Conservation (phyloP, 768 basidiomycete species). For the Saitozyma podzolica region DNA sequence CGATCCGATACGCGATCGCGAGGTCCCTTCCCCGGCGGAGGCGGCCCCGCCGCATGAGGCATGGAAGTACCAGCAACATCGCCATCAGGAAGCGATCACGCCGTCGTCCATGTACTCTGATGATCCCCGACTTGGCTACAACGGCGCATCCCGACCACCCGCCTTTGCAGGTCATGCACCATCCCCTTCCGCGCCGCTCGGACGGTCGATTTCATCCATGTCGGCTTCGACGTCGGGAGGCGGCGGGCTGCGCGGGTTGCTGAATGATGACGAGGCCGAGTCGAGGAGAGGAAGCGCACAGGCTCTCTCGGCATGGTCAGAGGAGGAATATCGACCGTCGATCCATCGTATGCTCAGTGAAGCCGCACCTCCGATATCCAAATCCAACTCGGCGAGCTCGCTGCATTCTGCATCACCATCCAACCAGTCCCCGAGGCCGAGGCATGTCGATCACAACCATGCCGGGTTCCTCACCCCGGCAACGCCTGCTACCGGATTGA, state of each 20-base stretch:
- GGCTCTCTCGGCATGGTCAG: conserved; percentile 7
- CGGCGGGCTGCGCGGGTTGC: conserved; percentile 26
- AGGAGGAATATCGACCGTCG: conserved; percentile 15
- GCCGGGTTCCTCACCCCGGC: conserved; percentile 37
- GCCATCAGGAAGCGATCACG: not conserved
- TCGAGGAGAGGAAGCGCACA: conserved; percentile 20
- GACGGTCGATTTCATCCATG: not conserved
- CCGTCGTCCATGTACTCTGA: conserved; percentile 9
- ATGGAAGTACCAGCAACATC: not conserved
- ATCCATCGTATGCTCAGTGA: conserved; percentile 29
- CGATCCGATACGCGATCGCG: conserved; percentile 47
- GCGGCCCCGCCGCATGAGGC: conserved; percentile 1
- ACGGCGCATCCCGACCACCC: conserved; percentile 10
- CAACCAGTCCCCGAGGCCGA: not conserved
- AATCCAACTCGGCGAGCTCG: no score
- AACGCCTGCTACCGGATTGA: conserved; percentile 15
- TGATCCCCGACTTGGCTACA: conserved; percentile 6
- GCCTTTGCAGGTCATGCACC: conserved; percentile 18
- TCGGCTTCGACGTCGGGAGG: conserved; percentile 18
- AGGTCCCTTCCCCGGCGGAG: conserved; percentile 40
- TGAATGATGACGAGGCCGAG: conserved; percentile 29
- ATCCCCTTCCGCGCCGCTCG: conserved; percentile 3
- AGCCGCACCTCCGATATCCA: conserved; percentile 11
- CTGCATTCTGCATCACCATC: conserved; percentile 9
- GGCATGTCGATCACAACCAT: conserved; percentile 18